Conservation (phyloP, 2,329 filamentous ascomycete genomes). For the Paraphaeosphaeria minitans region DNA sequence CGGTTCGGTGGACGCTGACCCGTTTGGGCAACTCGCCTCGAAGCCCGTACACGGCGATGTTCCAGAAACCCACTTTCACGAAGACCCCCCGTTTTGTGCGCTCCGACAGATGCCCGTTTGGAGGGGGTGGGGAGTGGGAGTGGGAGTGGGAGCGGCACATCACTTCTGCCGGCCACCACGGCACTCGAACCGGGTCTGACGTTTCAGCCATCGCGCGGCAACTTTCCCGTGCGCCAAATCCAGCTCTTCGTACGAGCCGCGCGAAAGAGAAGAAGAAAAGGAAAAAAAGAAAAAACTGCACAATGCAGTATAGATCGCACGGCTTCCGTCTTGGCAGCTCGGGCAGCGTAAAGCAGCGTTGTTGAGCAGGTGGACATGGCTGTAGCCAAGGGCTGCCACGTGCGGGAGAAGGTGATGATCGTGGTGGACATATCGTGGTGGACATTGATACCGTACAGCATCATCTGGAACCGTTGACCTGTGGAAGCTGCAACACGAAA, state of each 20-base stretch:
- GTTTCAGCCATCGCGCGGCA: constrained; percentile 7
- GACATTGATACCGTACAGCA: constrained; percentile 1
- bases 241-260: background rate
- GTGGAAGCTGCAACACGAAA: background rate
- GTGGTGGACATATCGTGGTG: background rate
- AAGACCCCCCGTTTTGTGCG: background rate
- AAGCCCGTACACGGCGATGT: background rate
- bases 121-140: no score
- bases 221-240: background rate
- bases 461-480: background rate
- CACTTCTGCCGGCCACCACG: background rate
- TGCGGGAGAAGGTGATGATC: constrained; percentile 5
- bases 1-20: background rate
- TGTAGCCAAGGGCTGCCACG: constrained; percentile 7
- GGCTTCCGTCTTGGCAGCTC: constrained; percentile 3
- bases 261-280: no score
- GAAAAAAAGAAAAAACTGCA: no score
- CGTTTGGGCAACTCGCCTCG: background rate
- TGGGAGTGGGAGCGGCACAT: background rate
- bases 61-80: background rate
- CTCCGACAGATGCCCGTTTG: background rate
- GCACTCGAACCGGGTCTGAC: background rate
- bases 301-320: background rate
- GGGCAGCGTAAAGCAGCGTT: constrained; percentile 8
- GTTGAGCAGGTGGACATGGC: background rate